Base-by-base conservation (phyloP, 352 stramenopile genomes). In the Globisporangium alternatum region DNA sequence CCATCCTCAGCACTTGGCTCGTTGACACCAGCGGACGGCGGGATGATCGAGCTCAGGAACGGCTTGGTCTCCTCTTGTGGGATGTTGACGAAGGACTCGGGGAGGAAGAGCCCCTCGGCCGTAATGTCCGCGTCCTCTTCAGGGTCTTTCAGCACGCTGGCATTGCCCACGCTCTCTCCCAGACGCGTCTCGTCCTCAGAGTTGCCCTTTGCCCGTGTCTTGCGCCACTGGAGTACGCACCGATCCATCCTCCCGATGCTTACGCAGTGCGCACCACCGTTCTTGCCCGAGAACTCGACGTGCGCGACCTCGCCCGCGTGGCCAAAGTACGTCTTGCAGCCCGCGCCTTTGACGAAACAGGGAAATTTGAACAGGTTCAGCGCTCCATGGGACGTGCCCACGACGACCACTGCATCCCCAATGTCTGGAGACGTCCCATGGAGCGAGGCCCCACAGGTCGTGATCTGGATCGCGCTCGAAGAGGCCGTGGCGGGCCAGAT, bases 191-290 rank as follows among this genome's bases (percentile, higher is more conserved):
- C 21, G 19, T 58, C 47, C 10, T 68, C 53, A 8, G 30, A 17
- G 9, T n/a, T 47, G 19, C 25, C 31, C 6, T 56, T 60, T 2
- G 64, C 70, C 4, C 80, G 74, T 12, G 75, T 74, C 45, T 85
- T 79, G 59, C 80, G 56, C 84, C 84, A 93, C 59, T 93, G 84
- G 28, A 93, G 58, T 28, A 93, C 76, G 39, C 78, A 93, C 3
- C 82, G 77, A 58, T 93, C 84, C 0, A 58, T 62, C 37, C 56
- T 51, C 0, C 81, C 83, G 41, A 90, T 89, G 57, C 78, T 91
- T 5, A 90, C 8, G 48, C 80, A 91, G 28, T 87, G 65, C 0
- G 70, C 64, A 13, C 80, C 80, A 28, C 66, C 66, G 6, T 53
- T 64, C 45, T 70, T 65, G 21, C 66, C 71, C 0, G 77, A 78